phyloP scores from a whole-genome alignment of 345 rosid genomes.

The Erucastrum elatum region DNA sequence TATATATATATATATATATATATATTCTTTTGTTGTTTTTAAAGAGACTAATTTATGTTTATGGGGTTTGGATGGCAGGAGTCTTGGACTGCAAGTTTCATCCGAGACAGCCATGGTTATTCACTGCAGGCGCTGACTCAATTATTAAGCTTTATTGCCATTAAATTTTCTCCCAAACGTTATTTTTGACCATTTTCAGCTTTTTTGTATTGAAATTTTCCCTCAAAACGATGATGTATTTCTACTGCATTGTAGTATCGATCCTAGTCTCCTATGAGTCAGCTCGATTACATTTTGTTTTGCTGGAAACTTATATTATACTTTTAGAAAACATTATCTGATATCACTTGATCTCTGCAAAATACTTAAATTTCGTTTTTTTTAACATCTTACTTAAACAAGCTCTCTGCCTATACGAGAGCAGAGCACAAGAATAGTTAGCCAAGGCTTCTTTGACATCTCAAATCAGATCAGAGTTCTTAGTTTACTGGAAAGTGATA shows the following conservation, averaged over 20 bases:
- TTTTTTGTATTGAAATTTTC: too few species aligned
- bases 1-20: too few species aligned
- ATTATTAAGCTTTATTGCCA: slow-evolving; percentile 74
- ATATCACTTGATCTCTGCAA: too few species aligned
- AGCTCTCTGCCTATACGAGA: too few species aligned
- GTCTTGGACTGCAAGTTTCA: slow-evolving; percentile 93
- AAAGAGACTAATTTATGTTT: background rate
- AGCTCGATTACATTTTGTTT: background rate
- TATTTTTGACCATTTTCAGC: slow-evolving; percentile 1
- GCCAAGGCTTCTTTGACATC: too few species aligned
- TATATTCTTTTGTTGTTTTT: background rate
- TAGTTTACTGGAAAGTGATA: too few species aligned
- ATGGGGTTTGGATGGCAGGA: slow-evolving; percentile 45
- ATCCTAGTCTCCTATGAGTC: background rate
- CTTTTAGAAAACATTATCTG: too few species aligned
- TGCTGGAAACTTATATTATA: background rate
- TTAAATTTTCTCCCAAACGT: slow-evolving; percentile 21
- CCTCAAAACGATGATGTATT: background rate
- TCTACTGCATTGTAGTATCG: background rate
- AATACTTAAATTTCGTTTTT: too few species aligned
- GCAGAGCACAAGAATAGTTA: too few species aligned
- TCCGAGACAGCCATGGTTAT: slow-evolving; percentile 92
- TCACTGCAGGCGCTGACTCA: slow-evolving; percentile 94
- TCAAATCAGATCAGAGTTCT: too few species aligned
- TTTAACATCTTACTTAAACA: too few species aligned